phyloP scores from a whole-genome alignment of 2,329 filamentous ascomycete species.

The Thermomyces lanuginosus region DNA sequence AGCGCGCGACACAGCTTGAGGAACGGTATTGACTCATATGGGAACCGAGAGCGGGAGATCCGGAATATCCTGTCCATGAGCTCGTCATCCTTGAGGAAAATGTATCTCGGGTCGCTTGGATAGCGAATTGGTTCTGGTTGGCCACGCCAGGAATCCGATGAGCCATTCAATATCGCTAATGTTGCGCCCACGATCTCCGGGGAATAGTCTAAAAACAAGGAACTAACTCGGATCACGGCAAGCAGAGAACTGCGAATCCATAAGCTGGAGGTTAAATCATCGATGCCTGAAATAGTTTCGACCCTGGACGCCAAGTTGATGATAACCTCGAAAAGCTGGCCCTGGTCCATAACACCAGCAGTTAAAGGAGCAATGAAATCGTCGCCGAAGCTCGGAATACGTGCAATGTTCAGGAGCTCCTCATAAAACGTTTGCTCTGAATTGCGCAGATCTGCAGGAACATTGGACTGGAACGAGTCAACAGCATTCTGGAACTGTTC shows the following conservation, averaged over 20 bases:
- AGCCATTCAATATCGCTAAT: conserved; percentile 44
- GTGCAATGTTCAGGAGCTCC: conserved; percentile 31
- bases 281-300: conserved; percentile 32
- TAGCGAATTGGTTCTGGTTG: conserved; percentile 8
- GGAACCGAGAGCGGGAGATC: conserved; percentile 60
- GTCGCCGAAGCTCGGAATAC: conserved; percentile 24
- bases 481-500: conserved; percentile 27
- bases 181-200: conserved; percentile 52
- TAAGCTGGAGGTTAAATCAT: conserved; percentile 41
- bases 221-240: conserved; percentile 52
- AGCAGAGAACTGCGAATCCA: conserved; percentile 50
- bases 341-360: conserved; percentile 29
- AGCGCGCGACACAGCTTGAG: conserved; percentile 54
- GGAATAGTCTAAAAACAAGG: conserved; percentile 54
- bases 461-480: conserved; percentile 24
- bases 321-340: conserved; percentile 35
- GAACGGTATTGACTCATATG: conserved; percentile 70
- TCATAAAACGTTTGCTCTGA: conserved; percentile 30
- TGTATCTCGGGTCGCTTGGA: conserved; percentile 26
- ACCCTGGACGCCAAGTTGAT: conserved; percentile 28
- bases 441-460: conserved; percentile 15
- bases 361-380: conserved; percentile 35
- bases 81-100: conserved; percentile 40
- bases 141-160: conserved; percentile 10
- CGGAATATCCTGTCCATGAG: conserved; percentile 46